A percentile compares a stretch with the other conserved stretches of the same genome.
Evolutionary conservation across 164 flowering plant species (phyloP).

Genomic region (Chloranthus sessilifolius): DNA sequence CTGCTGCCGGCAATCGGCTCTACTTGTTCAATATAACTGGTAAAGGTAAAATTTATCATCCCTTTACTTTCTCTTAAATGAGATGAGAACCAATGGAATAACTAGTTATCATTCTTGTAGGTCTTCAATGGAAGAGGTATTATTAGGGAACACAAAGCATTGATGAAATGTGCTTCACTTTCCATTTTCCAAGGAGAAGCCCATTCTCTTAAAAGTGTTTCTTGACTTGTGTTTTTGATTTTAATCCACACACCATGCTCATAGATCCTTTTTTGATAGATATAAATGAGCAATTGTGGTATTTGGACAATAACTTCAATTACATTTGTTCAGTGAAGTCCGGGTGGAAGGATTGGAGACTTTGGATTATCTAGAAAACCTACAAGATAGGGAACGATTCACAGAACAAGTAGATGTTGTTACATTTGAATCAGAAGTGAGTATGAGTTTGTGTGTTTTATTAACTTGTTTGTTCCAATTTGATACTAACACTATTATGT

Average conservation of each 20-base stretch:
- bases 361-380: constrained; percentile 81
- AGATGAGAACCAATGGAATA: too few species aligned
- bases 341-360: constrained; percentile 95
- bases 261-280: too few species aligned
- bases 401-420: constrained; percentile 96
- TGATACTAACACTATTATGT: constrained; percentile 2
- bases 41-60: constrained; percentile 40
- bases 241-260: too few species aligned
- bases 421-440: constrained; percentile 22
- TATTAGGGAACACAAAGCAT: too few species aligned
- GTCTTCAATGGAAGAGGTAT: too few species aligned
- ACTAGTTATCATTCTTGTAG: too few species aligned
- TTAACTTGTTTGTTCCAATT: not conserved
- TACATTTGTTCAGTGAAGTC: constrained; percentile 92
- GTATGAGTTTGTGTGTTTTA: not conserved
- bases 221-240: too few species aligned
- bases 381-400: constrained; percentile 62
- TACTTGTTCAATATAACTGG: constrained; percentile 74
- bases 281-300: too few species aligned
- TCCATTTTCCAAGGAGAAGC: too few species aligned
- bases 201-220: too few species aligned
- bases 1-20: constrained; percentile 97
- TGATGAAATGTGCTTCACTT: too few species aligned
- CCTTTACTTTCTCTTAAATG: not conserved
- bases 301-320: too few species aligned